phyloP scores from a whole-genome alignment of 192 early-diverging fungal species.

The Umbelopsis vinacea region DNA sequence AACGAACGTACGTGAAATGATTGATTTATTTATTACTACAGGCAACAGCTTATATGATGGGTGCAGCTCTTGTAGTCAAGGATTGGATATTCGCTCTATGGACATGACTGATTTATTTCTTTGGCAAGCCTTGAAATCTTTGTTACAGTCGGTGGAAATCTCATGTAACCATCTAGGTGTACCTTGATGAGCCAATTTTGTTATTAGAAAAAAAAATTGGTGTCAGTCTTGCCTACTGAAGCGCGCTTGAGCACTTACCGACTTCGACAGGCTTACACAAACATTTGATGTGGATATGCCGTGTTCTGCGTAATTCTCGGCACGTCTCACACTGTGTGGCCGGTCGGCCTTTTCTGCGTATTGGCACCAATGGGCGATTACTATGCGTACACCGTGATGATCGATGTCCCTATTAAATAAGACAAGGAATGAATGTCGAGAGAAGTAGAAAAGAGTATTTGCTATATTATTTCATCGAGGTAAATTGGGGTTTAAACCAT shows the following conservation, averaged over 20 bases:
- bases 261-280: neutral
- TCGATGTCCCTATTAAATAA: constrained; percentile 5
- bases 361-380: constrained; percentile 1
- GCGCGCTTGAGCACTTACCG: neutral
- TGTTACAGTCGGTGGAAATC: neutral
- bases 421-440: neutral
- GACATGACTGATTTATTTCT: neutral
- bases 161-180: neutral
- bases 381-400: constrained; percentile 23
- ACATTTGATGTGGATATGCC: constrained; percentile 13
- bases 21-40: too few species aligned
- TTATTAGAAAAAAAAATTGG: neutral
- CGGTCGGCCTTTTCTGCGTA: constrained; percentile 19
- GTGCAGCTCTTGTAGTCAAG: neutral
- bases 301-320: constrained; percentile 11
- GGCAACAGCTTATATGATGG: neutral
- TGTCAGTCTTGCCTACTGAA: neutral
- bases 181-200: neutral
- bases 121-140: neutral
- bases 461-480: neutral
- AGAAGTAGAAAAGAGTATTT: neutral
- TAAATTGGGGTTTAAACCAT: neutral
- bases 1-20: too few species aligned
- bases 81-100: neutral
- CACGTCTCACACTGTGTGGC: constrained; percentile 16